Conservation (phyloP, 805 yeast genomes). For the Maudiozyma pseudohumilis region DNA sequence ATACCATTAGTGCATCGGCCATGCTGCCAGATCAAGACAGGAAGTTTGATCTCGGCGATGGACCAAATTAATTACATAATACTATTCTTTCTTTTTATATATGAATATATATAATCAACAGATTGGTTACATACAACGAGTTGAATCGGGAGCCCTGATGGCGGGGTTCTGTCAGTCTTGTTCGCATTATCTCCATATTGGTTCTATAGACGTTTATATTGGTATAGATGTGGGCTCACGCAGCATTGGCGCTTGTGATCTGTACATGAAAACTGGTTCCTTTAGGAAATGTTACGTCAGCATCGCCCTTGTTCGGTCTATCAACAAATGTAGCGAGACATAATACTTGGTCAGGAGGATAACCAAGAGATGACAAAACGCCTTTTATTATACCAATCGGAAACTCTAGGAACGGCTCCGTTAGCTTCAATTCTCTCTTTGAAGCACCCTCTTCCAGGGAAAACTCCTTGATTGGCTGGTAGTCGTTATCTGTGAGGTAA, state of each 20-base stretch:
- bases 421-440: constrained; percentile 17
- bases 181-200: too few relatives aligned
- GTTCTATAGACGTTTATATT: too few relatives aligned
- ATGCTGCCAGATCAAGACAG: neutral
- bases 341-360: constrained; percentile 17
- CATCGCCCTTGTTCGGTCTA: constrained; percentile 14
- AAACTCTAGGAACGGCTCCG: constrained; percentile 26
- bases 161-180: too few relatives aligned
- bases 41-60: neutral
- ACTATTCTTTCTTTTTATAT: constrained; percentile 3
- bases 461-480: constrained; percentile 21
- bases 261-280: constrained; percentile 28
- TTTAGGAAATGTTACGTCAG: constrained; percentile 14
- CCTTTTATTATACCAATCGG: constrained; percentile 29
- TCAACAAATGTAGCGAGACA: constrained; percentile 25
- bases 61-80: neutral
- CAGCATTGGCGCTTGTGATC: constrained; percentile 8
- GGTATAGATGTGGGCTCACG: neutral
- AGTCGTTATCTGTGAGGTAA: constrained; percentile 26
- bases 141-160: too few relatives aligned
- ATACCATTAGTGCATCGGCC: neutral
- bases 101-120: constrained; percentile 1
- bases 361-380: constrained; percentile 25
- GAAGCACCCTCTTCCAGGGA: constrained; percentile 14
- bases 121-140: too few relatives aligned